Percentiles rank a stretch among this genome's conserved stretches.
These are phyloP conservation scores for Fusarium scirpi DNA, from an alignment of 2,329 filamentous ascomycete genomes.

Conservation along the genomic window DNA sequence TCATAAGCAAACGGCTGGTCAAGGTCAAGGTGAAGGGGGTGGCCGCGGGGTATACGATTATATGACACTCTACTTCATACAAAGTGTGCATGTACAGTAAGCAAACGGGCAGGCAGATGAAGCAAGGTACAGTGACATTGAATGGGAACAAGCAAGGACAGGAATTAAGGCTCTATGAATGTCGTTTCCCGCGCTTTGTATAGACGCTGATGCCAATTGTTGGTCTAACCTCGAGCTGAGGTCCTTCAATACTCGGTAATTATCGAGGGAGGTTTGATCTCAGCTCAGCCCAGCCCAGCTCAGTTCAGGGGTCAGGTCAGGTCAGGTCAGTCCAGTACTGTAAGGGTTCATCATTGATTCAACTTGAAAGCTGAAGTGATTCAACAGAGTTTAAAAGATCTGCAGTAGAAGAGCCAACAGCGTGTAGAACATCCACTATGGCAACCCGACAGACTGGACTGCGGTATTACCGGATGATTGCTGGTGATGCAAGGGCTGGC, in stretches of 20 bases:
- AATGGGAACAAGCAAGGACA: background rate
- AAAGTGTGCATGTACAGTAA: background rate
- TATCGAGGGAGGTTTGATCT: background rate
- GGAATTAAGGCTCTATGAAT: conserved; percentile 3
- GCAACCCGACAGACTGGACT: conserved; percentile 26
- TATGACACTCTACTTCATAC: background rate
- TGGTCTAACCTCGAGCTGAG: conserved; percentile 29
- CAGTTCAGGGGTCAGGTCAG: conserved; percentile 22
- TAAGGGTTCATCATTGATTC: background rate
- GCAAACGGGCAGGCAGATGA: background rate
- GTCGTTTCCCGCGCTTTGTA: conserved; percentile 9
- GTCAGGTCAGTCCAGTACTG: background rate
- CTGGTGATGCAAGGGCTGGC: conserved; percentile 26
- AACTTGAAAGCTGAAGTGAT: background rate
- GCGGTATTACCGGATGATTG: conserved; percentile 5
- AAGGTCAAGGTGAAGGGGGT: background rate
- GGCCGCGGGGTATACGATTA: background rate
- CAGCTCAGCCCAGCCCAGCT: conserved; percentile 13
- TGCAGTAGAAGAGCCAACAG: conserved; percentile 3
- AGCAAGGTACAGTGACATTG: background rate
- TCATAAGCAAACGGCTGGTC: conserved; percentile 1
- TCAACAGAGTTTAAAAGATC: conserved; percentile 1
- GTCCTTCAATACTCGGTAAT: background rate
- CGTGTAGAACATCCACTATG: conserved; percentile 6
- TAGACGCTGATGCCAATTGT: conserved; percentile 27